Conservation (phyloP, 2,329 filamentous ascomycete species). For the Fusarium mexicanum region DNA sequence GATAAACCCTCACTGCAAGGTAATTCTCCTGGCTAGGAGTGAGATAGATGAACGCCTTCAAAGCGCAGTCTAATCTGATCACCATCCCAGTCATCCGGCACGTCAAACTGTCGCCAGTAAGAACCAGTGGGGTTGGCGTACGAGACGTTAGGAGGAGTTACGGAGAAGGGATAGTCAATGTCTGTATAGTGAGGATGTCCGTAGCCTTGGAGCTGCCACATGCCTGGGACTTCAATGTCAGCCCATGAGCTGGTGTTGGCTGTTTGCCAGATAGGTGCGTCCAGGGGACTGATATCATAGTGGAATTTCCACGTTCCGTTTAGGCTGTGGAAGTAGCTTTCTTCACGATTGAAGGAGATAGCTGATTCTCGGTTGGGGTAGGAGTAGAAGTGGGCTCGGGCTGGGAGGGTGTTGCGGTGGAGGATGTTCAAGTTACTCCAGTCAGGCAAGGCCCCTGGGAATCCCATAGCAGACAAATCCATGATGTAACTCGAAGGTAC, state of each 20-base stretch:
- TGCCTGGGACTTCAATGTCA: slow-evolving; percentile 69
- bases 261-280: slow-evolving; percentile 4
- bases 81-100: slow-evolving; percentile 57
- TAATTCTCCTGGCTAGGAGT: slow-evolving; percentile 58
- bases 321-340: neutral
- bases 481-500: fast-evolving
- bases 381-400: slow-evolving; percentile 25
- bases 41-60: slow-evolving; percentile 74
- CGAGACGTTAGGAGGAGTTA: slow-evolving; percentile 70
- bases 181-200: slow-evolving; percentile 77
- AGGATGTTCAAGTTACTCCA: slow-evolving; percentile 17
- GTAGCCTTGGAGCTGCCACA: slow-evolving; percentile 77
- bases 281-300: slow-evolving; percentile 10
- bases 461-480: neutral
- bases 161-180: slow-evolving; percentile 72
- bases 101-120: slow-evolving; percentile 67
- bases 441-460: slow-evolving; percentile 9
- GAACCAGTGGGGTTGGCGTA: slow-evolving; percentile 73
- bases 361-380: slow-evolving; percentile 10
- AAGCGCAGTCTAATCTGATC: slow-evolving; percentile 74
- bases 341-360: neutral
- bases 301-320: slow-evolving; percentile 30
- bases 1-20: slow-evolving; percentile 75
- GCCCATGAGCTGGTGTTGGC: slow-evolving; percentile 8
- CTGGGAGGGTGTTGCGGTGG: slow-evolving; percentile 3